phyloP scores from a whole-genome alignment of 345 rosid species.

The Psidium friedrichsthalianum region DNA sequence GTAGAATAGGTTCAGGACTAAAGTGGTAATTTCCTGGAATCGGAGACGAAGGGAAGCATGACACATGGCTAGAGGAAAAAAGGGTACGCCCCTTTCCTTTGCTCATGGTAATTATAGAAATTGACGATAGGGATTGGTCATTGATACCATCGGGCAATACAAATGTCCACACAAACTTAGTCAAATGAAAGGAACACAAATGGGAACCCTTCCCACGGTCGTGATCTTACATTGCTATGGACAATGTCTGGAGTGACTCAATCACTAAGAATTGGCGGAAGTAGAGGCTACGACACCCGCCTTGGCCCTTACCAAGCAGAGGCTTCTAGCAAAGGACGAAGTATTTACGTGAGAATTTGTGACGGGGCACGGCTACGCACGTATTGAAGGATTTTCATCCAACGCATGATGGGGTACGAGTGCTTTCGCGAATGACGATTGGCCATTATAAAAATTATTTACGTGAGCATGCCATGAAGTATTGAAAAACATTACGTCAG shows the following conservation, averaged over 20 bases:
- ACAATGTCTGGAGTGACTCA: too few species aligned
- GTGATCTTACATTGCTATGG: too few species aligned
- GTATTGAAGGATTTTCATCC: background rate
- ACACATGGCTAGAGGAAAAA: background rate
- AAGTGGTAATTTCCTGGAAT: background rate
- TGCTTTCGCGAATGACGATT: background rate
- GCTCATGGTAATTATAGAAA: background rate
- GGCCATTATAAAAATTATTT: background rate
- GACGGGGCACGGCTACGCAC: background rate
- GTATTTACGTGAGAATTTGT: background rate
- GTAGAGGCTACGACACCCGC: too few species aligned
- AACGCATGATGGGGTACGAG: background rate
- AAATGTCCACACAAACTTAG: background rate
- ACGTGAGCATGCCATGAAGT: background rate
- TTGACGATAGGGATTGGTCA: background rate
- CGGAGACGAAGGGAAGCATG: background rate
- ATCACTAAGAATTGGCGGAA: too few species aligned
- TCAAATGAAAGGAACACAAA: background rate
- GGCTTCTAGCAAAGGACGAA: background rate
- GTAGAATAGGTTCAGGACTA: rapidly evolving
- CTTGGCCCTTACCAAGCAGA: background rate
- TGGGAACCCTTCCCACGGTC: background rate
- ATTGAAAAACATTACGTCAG: background rate
- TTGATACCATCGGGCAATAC: background rate
- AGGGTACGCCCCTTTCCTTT: background rate